Evolutionary conservation across 192 early-diverging fungal genomes (phyloP).

Genomic region (Linnemannia exigua): DNA sequence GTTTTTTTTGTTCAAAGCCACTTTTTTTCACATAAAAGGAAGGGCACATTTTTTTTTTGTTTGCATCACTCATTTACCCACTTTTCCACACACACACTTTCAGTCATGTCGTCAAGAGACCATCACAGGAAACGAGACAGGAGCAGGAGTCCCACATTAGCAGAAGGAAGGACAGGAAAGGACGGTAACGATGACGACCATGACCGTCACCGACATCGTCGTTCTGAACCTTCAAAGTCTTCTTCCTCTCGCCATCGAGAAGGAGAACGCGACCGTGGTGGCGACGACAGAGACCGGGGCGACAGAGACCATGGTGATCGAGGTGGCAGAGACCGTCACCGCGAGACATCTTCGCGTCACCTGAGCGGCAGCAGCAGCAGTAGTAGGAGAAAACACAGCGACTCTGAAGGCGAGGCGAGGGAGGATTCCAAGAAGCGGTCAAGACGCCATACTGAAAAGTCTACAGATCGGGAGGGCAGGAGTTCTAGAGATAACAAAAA

Average conservation of each 20-base stretch:
- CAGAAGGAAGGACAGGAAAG: no score
- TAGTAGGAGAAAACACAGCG: neutral
- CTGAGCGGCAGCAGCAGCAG: no score
- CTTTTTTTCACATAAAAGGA: neutral
- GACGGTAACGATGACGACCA: neutral
- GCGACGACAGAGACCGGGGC: neutral
- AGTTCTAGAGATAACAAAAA: conserved; percentile 13
- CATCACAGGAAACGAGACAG: conserved; percentile 44
- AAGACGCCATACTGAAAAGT: conserved; percentile 17
- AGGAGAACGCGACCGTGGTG: conserved; percentile 7
- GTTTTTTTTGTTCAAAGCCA: neutral
- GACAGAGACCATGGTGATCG: neutral
- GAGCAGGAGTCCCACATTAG: conserved; percentile 11
- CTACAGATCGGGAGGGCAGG: neutral
- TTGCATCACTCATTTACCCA: neutral
- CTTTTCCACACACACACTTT: neutral
- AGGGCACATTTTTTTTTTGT: neutral
- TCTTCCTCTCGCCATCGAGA: neutral
- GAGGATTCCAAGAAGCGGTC: conserved; percentile 20
- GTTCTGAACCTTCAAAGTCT: neutral
- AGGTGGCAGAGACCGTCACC: neutral
- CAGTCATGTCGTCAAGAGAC: conserved; percentile 36
- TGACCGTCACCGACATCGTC: neutral
- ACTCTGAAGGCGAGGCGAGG: neutral
- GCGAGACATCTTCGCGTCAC: neutral